Percentiles rank a stretch among this genome's conserved stretches.
phyloP scores from a whole-genome alignment of 257 asterid species.

The Ophiorrhiza pumila region DNA sequence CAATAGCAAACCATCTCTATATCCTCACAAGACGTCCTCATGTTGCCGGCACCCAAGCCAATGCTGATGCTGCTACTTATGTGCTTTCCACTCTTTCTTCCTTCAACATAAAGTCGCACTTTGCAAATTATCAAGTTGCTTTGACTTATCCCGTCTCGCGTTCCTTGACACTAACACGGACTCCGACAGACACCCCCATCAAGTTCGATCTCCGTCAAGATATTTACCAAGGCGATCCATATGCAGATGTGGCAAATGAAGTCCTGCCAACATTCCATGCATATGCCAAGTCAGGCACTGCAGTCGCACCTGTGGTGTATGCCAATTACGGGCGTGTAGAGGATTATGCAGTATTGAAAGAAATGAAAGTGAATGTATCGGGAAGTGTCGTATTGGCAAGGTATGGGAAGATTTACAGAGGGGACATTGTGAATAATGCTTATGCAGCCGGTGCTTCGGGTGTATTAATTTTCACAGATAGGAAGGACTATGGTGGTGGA shows the following conservation, averaged over 20 bases:
- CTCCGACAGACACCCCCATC: constrained; percentile 34
- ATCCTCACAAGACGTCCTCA: constrained; percentile 71
- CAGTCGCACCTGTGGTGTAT: constrained; percentile 55
- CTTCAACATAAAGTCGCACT: constrained; percentile 41
- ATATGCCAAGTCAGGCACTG: constrained; percentile 75
- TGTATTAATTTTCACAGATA: constrained; percentile 63
- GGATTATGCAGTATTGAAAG: constrained; percentile 43
- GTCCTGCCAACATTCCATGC: constrained; percentile 64
- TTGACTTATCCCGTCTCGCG: constrained; percentile 66
- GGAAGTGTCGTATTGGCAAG: constrained; percentile 63
- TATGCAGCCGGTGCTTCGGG: constrained; percentile 63
- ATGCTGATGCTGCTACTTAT: constrained; percentile 69
- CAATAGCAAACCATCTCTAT: constrained; percentile 65
- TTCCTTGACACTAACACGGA: constrained; percentile 43
- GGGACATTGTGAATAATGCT: constrained; percentile 72
- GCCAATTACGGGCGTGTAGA: constrained; percentile 73
- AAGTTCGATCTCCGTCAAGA: constrained; percentile 54
- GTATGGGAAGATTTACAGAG: constrained; percentile 74
- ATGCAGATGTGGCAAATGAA: constrained; percentile 48
- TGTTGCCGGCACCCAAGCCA: constrained; percentile 73
- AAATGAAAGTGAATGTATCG: constrained; percentile 59
- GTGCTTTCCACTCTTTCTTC: constrained; percentile 63
- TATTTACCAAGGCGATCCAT: constrained; percentile 54
- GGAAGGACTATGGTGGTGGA: constrained; percentile 78
- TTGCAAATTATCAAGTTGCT: constrained; percentile 50